A percentile compares a stretch with the other conserved stretches of the same genome.
Evolutionary conservation across 148 eudicot genomes (phyloP).

Genomic region (Diospyros lotus): DNA sequence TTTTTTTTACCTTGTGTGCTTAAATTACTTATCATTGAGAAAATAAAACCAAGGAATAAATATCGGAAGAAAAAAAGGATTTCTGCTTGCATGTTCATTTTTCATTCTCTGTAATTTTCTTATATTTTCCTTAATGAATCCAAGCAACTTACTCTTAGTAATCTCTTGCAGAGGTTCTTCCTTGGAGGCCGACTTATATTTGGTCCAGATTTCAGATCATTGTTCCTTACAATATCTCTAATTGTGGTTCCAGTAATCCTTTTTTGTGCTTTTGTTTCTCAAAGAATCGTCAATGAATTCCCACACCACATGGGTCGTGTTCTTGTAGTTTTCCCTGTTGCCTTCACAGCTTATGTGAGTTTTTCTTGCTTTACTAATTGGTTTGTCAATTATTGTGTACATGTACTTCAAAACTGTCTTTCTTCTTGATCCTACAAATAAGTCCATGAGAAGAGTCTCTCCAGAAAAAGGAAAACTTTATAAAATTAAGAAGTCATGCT

Average conservation of each 20-base stretch:
- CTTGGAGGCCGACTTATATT: constrained; percentile 34
- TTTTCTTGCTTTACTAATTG: background rate
- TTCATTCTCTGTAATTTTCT: background rate
- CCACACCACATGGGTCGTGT: constrained; percentile 15
- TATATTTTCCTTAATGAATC: background rate
- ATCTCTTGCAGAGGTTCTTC: constrained; percentile 26
- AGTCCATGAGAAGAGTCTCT: background rate
- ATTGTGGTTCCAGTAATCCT: constrained; percentile 23
- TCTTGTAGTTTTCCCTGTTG: constrained; percentile 14
- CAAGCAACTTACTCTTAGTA: background rate
- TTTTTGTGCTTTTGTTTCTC: constrained; percentile 23
- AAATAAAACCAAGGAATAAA: too few species aligned
- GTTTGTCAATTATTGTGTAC: background rate
- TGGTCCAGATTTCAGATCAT: constrained; percentile 33
- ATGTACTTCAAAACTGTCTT: background rate
- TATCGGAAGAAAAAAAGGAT: too few species aligned
- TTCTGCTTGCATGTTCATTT: too few species aligned
- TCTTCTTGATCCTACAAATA: background rate
- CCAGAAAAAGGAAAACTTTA: background rate
- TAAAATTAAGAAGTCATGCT: too few species aligned
- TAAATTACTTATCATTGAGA: too few species aligned
- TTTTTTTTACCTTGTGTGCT: background rate
- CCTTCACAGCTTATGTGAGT: constrained; percentile 23
- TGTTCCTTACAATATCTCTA: constrained; percentile 20
- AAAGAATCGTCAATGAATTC: constrained; percentile 15